These are phyloP conservation scores for Chrysoporthe austroafricana DNA, from an alignment of 2,329 filamentous ascomycete species.

Conservation along the genomic window DNA sequence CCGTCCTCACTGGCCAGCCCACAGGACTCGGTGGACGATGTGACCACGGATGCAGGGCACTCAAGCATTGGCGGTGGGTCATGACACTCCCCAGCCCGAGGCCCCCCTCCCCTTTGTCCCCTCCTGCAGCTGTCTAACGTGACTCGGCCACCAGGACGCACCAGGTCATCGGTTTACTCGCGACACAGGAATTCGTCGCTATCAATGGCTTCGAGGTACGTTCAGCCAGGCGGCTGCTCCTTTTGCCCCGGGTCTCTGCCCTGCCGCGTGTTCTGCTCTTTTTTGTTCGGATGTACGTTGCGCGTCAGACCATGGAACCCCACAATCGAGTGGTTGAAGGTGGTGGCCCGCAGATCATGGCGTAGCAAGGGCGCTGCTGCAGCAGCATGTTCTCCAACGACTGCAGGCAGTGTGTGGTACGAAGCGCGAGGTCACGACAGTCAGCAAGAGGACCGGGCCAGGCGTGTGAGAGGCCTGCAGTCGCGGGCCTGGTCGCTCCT, in stretches of 20 bases:
- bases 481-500: not conserved
- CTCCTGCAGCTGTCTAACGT: slow-evolving; percentile 15
- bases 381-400: not conserved
- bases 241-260: not conserved
- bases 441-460: not conserved
- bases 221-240: not conserved
- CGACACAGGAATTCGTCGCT: slow-evolving; percentile 24
- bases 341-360: slow-evolving; percentile 4
- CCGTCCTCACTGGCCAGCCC: slow-evolving; percentile 23
- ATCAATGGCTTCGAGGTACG: slow-evolving; percentile 21
- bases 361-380: slow-evolving; percentile 1
- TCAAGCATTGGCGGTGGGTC: slow-evolving; percentile 25
- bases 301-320: not conserved
- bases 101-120: not conserved
- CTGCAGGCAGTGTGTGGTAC: slow-evolving; percentile 6
- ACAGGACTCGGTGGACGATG: slow-evolving; percentile 25
- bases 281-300: not conserved
- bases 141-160: slow-evolving; percentile 12
- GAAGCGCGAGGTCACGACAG: not conserved
- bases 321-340: slow-evolving; percentile 11
- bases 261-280: not conserved
- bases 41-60: slow-evolving; percentile 9
- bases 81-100: slow-evolving; percentile 16
- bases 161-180: slow-evolving; percentile 14
- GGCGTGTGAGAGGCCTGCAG: not conserved